These are phyloP conservation scores for Dothistroma pini DNA, from an alignment of 2,329 filamentous ascomycete genomes.

Conservation along the genomic window DNA sequence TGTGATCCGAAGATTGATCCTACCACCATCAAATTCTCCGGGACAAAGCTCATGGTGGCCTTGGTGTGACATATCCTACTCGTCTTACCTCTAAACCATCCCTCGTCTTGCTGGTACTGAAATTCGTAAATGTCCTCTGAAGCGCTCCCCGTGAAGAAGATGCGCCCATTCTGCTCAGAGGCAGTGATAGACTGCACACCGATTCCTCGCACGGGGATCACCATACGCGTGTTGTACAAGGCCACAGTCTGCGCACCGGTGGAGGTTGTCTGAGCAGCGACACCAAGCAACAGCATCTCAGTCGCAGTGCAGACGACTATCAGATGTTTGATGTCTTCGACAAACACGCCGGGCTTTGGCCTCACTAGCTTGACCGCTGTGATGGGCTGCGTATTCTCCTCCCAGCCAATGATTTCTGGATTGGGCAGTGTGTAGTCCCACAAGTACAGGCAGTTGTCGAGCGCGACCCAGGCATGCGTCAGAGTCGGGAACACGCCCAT, in stretches of 20 bases:
- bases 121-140: conserved; percentile 91
- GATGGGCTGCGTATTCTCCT: conserved; percentile 84
- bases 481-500: conserved; percentile 96
- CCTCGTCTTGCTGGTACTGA: conserved; percentile 94
- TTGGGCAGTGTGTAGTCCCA: conserved; percentile 98
- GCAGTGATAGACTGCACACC: conserved; percentile 71
- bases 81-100: conserved; percentile 90
- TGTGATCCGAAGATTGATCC: conserved; percentile 32
- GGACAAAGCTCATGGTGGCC: conserved; percentile 38
- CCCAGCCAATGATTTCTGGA: conserved; percentile 85
- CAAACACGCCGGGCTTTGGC: conserved; percentile 83
- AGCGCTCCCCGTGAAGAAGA: conserved; percentile 80
- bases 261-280: conserved; percentile 62
- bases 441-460: conserved; percentile 92
- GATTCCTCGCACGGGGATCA: conserved; percentile 68
- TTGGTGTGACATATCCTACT: conserved; percentile 63
- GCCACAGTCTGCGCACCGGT: conserved; percentile 69
- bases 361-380: conserved; percentile 84
- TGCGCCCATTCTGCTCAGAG: conserved; percentile 73
- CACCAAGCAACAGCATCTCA: conserved; percentile 82
- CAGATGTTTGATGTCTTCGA: conserved; percentile 78
- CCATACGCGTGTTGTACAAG: conserved; percentile 87
- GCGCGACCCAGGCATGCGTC: conserved; percentile 91
- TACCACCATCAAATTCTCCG: conserved; percentile 37
- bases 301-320: conserved; percentile 82